Evolutionary conservation across 208 protist genomes (phyloP), one percentile per base, ranked within the genome.

Genomic region (Trypanosoma platydactyli): DNA sequence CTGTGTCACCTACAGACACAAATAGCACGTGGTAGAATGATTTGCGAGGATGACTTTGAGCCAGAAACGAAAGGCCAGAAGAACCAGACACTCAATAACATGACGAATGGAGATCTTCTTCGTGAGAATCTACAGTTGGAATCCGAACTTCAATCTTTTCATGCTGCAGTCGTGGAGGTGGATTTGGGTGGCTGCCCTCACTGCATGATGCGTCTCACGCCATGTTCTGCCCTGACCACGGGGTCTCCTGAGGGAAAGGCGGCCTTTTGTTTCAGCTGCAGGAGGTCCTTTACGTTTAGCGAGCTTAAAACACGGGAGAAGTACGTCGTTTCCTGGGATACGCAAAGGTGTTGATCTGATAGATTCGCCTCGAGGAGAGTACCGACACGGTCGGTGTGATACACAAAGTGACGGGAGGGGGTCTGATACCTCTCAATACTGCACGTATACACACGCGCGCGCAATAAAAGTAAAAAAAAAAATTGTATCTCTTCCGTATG

Each of bases 261-360:
- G 1, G 89, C 86, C 1, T 95, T 92, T 67, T 95, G 89, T 58
- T 89, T 92, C 61, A 83, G 74, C 63, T 95, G 89, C 63, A 69
- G 78, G 29, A 76, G 79, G n/a, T 83, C 83, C 29, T 95, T 88
- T 54, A 88, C 81, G 1, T 86, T 89, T 79, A 78, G 66, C 7
- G 89, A 95, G 16, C 66, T 95, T 48, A 25, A 13, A 22, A 38
- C n/a, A 3, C 54, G 55, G 18, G 52, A 24, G 6, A 57, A 57
- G 11, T 57, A 12, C 29, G 9, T 22, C 24, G 9, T 29, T 3
- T 18, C n/a, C n/a, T n/a, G n/a, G n/a, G n/a, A n/a, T n/a, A n/a
- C n/a, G n/a, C n/a, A n/a, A n/a, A n/a, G n/a, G n/a, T n/a, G n/a
- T n/a, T n/a, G n/a, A n/a, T n/a, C n/a, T n/a, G n/a, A n/a, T n/a